A percentile compares a stretch with the other conserved stretches of the same genome.
These are phyloP conservation scores for Clavaria fumosa DNA, from an alignment of 768 basidiomycete genomes.

Conservation along the genomic window DNA sequence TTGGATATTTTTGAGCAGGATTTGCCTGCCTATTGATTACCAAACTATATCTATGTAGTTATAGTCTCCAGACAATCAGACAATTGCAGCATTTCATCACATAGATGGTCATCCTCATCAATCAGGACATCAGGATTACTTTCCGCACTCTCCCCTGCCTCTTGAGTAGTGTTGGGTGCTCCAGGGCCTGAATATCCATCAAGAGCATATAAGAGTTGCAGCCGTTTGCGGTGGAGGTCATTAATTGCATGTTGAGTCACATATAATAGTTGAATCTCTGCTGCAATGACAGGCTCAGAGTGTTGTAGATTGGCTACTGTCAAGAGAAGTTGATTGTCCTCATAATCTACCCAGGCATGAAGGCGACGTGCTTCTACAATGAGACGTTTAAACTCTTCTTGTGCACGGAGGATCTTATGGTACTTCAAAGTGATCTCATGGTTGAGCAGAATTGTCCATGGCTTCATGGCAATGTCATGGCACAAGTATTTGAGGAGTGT, in stretches of 20 bases:
- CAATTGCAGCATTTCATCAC: not conserved
- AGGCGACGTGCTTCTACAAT: not conserved
- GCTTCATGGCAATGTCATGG: not conserved
- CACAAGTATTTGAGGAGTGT: not conserved
- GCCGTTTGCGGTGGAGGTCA: not conserved
- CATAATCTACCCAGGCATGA: no score
- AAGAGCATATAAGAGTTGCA: not conserved
- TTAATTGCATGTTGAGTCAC: no score
- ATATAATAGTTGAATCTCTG: not conserved
- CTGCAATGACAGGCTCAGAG: no score
- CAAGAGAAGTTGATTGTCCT: no score
- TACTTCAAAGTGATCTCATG: no score
- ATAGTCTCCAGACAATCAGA: constrained; percentile 1
- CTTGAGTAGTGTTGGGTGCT: not conserved
- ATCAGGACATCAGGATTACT: not conserved
- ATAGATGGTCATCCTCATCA: not conserved
- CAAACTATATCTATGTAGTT: not conserved
- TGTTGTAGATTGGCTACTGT: no score
- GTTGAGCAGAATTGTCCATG: no score
- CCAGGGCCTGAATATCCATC: constrained; percentile 1
- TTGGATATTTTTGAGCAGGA: no score
- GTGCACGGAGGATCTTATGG: no score
- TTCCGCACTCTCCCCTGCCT: not conserved
- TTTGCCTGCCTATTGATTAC: no score
- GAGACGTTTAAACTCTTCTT: not conserved